Evolutionary conservation across 208 protist species (phyloP).

Genomic region (Leishmania aethiopica): DNA sequence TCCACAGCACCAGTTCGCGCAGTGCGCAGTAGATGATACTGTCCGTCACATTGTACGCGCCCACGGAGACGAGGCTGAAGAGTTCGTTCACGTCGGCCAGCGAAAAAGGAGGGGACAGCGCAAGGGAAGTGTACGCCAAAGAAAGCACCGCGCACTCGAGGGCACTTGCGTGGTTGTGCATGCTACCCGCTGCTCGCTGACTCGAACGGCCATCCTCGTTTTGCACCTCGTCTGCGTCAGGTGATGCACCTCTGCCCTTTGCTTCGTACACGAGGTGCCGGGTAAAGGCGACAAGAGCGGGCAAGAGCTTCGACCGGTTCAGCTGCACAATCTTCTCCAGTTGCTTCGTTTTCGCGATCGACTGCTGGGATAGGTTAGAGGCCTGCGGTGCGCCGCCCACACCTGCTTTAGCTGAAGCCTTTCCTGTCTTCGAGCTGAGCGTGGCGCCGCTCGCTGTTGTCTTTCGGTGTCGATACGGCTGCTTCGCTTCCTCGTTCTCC

Average conservation of each 20-base stretch:
- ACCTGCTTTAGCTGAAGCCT: background rate
- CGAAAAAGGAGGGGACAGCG: conserved; percentile 3
- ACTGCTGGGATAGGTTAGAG: background rate
- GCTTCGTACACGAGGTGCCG: background rate
- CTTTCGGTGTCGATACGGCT: background rate
- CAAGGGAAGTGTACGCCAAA: conserved; percentile 1
- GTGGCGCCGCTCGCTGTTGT: background rate
- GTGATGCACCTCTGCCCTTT: background rate
- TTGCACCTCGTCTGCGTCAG: background rate
- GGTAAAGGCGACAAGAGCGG: background rate
- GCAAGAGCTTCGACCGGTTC: conserved; percentile 3
- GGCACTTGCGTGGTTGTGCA: background rate
- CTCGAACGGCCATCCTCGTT: no score
- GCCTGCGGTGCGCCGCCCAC: background rate
- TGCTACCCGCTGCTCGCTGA: background rate
- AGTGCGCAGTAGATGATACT: background rate
- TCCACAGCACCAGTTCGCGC: conserved; percentile 6
- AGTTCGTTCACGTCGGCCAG: background rate
- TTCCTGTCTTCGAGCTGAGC: background rate
- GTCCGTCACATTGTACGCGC: background rate
- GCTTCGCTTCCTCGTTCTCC: background rate
- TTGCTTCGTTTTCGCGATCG: background rate
- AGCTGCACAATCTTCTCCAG: conserved; percentile 12
- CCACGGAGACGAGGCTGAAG: background rate
- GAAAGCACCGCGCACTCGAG: background rate